These are phyloP conservation scores for Teratosphaeria nubilosa DNA, from an alignment of 2,329 filamentous ascomycete genomes.

Conservation along the genomic window DNA sequence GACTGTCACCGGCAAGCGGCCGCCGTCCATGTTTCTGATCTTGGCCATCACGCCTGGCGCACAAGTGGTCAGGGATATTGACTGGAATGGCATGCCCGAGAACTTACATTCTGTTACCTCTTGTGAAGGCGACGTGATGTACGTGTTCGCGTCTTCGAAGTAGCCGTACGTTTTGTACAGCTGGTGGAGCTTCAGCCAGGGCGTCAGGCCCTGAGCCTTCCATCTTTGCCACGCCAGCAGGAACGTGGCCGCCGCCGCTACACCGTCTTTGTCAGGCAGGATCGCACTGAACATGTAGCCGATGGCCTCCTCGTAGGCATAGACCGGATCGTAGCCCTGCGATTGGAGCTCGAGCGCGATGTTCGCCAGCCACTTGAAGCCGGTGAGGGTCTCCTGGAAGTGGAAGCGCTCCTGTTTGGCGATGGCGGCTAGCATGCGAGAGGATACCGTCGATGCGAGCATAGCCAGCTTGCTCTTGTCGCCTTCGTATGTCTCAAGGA, in stretches of 20 bases:
- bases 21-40: background rate
- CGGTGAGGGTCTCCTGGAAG: constrained; percentile 53
- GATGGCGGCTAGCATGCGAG: constrained; percentile 51
- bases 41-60: background rate
- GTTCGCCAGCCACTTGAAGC: constrained; percentile 60
- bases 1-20: background rate
- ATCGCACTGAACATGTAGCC: constrained; percentile 57
- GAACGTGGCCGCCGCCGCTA: constrained; percentile 51
- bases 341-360: constrained; percentile 43
- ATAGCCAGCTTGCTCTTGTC: constrained; percentile 39
- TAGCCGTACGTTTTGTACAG: constrained; percentile 38
- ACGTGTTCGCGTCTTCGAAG: constrained; percentile 55
- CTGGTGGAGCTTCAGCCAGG: constrained; percentile 32
- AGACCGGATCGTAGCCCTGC: constrained; percentile 42
- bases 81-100: background rate
- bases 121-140: constrained; percentile 49
- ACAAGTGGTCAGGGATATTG: background rate
- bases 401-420: constrained; percentile 45
- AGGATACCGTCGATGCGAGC: constrained; percentile 54
- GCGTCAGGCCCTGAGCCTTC: constrained; percentile 43
- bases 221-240: constrained; percentile 45
- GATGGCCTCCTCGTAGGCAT: constrained; percentile 56
- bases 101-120: constrained; percentile 34
- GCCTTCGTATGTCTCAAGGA: constrained; percentile 40
- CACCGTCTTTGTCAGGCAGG: constrained; percentile 55